Base-by-base conservation (phyloP, 495 filamentous ascomycete species). In the Platismatia glauca region DNA sequence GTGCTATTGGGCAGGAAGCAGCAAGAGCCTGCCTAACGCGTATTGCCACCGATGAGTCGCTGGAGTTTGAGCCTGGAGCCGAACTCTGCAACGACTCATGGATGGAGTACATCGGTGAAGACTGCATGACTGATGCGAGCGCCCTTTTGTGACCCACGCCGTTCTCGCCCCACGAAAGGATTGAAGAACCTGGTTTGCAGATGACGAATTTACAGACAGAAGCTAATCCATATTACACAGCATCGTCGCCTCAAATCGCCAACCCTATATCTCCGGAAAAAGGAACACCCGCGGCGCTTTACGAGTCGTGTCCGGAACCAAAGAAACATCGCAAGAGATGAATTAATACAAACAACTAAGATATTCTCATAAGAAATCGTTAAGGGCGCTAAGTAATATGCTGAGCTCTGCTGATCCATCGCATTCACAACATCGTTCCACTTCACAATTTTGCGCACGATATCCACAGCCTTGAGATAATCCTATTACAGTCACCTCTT, bases 1-100 rank as follows among this genome's bases (percentile, higher is more conserved):
- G 12, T 63, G 55, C 55, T 63, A 24, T 63, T 63, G 31, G 39
- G 55, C 39, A 27, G 55, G 11, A 58, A 63, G 55, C 61, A 58
- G 37, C 12, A 39, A 39, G 12, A 39, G 37, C 12, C 13, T 39
- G 13, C 12, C 13, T 15, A 15, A 39, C 37, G 12, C 37, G 12
- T 39, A 39, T 39, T 39, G 13, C 13, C 12, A 39, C 12, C 37
- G 37, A 12, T 13, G 37, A 39, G 13, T 39, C 12, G 12, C 12
- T 39, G 37, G 12, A 39, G 12, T 39, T 39, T 6, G 44, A 48
- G 44, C 22, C 22, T 48, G 12, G 22, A 48, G 9, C 9, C 44
- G 44, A 48, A 13, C 8, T 48, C 24, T 52, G 24, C 13, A 27
- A 31, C 27, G 12, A 52, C 3, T 31, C 7, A 9, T 31, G 5